phyloP scores from a whole-genome alignment of 495 filamentous ascomycete genomes.

The Daldinia loculata region DNA sequence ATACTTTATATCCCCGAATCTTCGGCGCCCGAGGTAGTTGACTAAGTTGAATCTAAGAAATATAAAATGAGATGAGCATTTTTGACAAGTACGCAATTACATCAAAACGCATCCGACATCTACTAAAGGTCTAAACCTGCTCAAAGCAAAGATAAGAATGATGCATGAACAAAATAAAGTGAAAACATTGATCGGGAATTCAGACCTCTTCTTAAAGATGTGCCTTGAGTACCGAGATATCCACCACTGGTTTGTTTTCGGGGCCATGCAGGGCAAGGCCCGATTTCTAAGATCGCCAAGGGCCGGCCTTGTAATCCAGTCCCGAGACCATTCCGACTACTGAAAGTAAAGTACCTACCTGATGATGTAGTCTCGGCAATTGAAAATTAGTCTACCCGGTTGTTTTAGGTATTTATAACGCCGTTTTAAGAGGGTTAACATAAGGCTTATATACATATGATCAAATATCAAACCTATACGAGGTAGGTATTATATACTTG shows the following conservation, averaged over 20 bases:
- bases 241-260: not conserved
- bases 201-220: not conserved
- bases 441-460: not conserved
- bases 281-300: conserved; percentile 27
- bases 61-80: not conserved
- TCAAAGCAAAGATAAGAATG: not conserved
- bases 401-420: not conserved
- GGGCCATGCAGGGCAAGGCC: conserved; percentile 4
- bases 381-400: not conserved
- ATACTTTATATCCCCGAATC: not conserved
- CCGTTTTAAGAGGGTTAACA: not conserved
- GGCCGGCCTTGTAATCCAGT: conserved; percentile 12
- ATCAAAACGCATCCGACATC: not conserved
- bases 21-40: not conserved
- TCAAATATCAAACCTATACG: no score
- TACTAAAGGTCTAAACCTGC: not conserved
- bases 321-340: not conserved
- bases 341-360: not conserved
- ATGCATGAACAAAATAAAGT: not conserved
- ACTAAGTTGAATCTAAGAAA: not conserved
- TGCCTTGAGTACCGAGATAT: not conserved
- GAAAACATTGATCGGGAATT: not conserved
- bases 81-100: not conserved
- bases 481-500: no score
- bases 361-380: not conserved